Evolutionary conservation across 768 basidiomycete species (phyloP).

Genomic region (Auricularia auricula-judae): DNA sequence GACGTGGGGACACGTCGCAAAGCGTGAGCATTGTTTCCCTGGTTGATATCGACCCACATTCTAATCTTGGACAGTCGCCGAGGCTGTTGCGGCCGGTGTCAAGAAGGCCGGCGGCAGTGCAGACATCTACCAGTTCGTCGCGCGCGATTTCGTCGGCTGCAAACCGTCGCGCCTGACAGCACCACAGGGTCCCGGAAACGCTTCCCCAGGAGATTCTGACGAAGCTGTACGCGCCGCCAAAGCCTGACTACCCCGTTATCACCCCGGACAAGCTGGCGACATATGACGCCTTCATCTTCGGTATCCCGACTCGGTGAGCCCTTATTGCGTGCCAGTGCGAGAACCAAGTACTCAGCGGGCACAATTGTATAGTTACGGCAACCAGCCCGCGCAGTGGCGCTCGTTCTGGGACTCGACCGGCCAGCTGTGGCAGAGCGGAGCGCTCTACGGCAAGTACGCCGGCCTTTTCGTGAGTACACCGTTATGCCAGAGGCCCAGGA

Average conservation of each 20-base stretch:
- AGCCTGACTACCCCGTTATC: constrained; percentile 62
- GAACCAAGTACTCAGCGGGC: too few relatives aligned
- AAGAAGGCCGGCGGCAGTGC: constrained; percentile 30
- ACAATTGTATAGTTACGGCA: constrained; percentile 37
- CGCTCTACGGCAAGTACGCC: constrained; percentile 66
- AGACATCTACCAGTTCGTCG: constrained; percentile 35
- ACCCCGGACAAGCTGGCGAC: constrained; percentile 38
- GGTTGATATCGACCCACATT: neutral
- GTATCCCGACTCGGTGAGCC: constrained; percentile 47
- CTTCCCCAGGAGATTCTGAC: constrained; percentile 54
- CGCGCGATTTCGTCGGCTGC: neutral
- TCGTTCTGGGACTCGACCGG: constrained; percentile 73
- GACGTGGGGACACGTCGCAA: constrained; percentile 62
- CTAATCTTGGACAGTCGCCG: constrained; percentile 40
- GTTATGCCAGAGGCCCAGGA: too few relatives aligned
- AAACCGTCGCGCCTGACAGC: neutral
- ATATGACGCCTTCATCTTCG: constrained; percentile 62
- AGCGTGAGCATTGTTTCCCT: constrained; percentile 32
- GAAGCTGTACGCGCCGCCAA: constrained; percentile 61
- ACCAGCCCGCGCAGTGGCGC: constrained; percentile 73
- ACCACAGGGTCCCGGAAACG: constrained; percentile 64
- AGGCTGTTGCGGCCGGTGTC: constrained; percentile 29
- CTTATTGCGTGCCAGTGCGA: too few relatives aligned
- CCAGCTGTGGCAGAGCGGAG: constrained; percentile 46
- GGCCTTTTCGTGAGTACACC: constrained; percentile 38